These are phyloP conservation scores for Phtheirospermum japonicum DNA, from an alignment of 257 asterid genomes.

Conservation along the genomic window DNA sequence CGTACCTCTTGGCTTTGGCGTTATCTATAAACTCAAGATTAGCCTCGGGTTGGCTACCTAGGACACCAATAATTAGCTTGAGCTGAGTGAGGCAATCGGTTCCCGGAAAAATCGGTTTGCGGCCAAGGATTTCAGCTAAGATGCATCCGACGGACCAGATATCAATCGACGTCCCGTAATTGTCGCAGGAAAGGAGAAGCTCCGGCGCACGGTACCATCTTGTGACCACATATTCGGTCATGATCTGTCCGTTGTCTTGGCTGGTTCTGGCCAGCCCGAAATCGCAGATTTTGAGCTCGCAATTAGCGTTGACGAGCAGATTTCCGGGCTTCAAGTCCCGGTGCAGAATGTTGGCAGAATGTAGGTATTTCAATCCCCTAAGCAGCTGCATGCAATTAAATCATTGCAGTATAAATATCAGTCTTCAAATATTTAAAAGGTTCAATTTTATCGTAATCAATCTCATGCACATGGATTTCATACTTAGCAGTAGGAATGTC, in stretches of 20 bases:
- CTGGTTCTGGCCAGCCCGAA: conserved; percentile 45
- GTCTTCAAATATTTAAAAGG: background rate
- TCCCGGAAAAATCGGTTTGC: conserved; percentile 43
- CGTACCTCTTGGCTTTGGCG: conserved; percentile 29
- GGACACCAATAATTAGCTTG: conserved; percentile 39
- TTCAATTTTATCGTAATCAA: background rate
- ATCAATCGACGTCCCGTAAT: conserved; percentile 42
- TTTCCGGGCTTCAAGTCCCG: conserved; percentile 47
- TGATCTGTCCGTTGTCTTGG: conserved; percentile 36
- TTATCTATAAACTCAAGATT: conserved; percentile 41
- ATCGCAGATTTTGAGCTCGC: conserved; percentile 43
- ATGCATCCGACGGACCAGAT: conserved; percentile 48
- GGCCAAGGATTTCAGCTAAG: conserved; percentile 44
- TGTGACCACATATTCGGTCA: conserved; percentile 47
- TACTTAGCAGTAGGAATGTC: background rate
- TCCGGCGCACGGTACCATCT: conserved; percentile 50
- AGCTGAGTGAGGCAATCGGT: conserved; percentile 40
- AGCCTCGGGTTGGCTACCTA: conserved; percentile 39
- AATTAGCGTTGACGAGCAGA: conserved; percentile 38
- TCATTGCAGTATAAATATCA: background rate
- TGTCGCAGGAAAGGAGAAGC: conserved; percentile 44
- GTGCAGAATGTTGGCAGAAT: conserved; percentile 46
- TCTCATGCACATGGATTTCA: background rate
- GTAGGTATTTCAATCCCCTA: conserved; percentile 41
- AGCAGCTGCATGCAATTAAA: conserved; percentile 32